phyloP scores from a whole-genome alignment of 2,329 filamentous ascomycete genomes.

The Ophiocordyceps camponoti-floridani region DNA sequence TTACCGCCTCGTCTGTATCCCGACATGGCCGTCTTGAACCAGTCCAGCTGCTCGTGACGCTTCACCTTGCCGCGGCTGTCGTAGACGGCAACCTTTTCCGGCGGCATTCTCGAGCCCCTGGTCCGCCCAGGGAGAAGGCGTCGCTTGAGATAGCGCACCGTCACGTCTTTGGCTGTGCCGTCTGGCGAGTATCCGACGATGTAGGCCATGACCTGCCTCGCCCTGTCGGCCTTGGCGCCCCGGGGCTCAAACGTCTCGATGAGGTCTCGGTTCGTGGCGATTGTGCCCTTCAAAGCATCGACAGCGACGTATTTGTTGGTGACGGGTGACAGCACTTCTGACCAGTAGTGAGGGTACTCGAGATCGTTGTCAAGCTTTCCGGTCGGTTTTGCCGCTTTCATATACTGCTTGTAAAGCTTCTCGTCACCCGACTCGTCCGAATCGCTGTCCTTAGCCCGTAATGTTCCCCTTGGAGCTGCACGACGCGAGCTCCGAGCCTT shows the following conservation, averaged over 20 bases:
- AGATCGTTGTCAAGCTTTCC: conserved; percentile 57
- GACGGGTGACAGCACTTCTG: conserved; percentile 68
- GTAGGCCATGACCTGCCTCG: conserved; percentile 81
- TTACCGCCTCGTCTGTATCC: conserved; percentile 41
- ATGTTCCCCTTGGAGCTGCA: conserved; percentile 7
- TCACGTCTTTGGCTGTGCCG: conserved; percentile 87
- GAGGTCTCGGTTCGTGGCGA: conserved; percentile 56
- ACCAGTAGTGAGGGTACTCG: conserved; percentile 81
- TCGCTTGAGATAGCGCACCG: conserved; percentile 71
- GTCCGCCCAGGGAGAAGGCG: conserved; percentile 75
- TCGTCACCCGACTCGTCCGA: conserved; percentile 43
- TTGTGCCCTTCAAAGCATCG: conserved; percentile 51
- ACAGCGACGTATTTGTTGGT: conserved; percentile 66
- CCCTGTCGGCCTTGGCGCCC: conserved; percentile 65
- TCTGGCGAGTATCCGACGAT: conserved; percentile 68
- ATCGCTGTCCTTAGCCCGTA: conserved; percentile 20
- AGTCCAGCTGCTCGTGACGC: conserved; percentile 63
- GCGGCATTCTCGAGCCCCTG: conserved; percentile 62
- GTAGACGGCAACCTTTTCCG: conserved; percentile 68
- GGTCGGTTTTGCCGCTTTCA: conserved; percentile 16
- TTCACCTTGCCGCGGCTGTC: conserved; percentile 62
- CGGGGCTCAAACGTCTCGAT: conserved; percentile 65
- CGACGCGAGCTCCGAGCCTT: conserved; percentile 3
- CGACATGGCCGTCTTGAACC: conserved; percentile 69
- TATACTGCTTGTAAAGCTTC: conserved; percentile 21